Percentiles rank a stretch among this genome's conserved stretches.
phyloP scores from a whole-genome alignment of 768 basidiomycete genomes.

The Termitomyces sp. region DNA sequence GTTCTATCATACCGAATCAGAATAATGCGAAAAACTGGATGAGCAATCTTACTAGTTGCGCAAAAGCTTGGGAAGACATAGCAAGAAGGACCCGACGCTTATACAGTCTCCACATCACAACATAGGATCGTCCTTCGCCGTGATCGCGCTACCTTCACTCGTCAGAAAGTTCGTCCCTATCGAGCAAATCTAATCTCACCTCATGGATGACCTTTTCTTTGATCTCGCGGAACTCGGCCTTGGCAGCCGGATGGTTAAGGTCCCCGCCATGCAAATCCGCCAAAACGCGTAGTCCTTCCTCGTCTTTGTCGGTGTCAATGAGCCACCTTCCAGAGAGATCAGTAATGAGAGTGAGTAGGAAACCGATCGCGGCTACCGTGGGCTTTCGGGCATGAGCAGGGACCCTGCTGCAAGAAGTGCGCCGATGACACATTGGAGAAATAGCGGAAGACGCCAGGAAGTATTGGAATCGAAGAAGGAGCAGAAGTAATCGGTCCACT shows the following conservation, averaged over 20 bases:
- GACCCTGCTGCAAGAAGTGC: slow-evolving; percentile 70
- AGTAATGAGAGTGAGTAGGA: neutral
- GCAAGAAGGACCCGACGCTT: slow-evolving; percentile 84
- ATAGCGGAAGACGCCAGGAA: slow-evolving; percentile 82
- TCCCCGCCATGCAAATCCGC: slow-evolving; percentile 87
- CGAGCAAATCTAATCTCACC: slow-evolving; percentile 28
- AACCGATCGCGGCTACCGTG: slow-evolving; percentile 39
- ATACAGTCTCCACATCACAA: slow-evolving; percentile 81
- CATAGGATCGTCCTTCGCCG: slow-evolving; percentile 74
- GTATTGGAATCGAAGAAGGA: slow-evolving; percentile 77
- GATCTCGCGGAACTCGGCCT: slow-evolving; percentile 83
- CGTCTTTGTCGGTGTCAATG: slow-evolving; percentile 81
- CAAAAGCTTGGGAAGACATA: slow-evolving; percentile 76
- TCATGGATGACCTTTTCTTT: slow-evolving; percentile 73
- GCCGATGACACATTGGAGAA: slow-evolving; percentile 80
- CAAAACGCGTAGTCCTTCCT: slow-evolving; percentile 79
- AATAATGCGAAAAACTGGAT: neutral
- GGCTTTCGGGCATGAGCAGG: slow-evolving; percentile 80
- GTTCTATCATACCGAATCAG: slow-evolving; percentile 47
- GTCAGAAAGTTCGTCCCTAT: neutral
- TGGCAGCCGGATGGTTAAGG: slow-evolving; percentile 56
- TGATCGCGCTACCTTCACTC: slow-evolving; percentile 51
- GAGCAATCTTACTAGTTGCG: slow-evolving; percentile 14
- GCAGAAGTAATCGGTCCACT: slow-evolving; percentile 92
- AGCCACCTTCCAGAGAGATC: slow-evolving; percentile 59